These are phyloP conservation scores for Podaxis rugospora DNA, from an alignment of 768 basidiomycete species.

Conservation along the genomic window DNA sequence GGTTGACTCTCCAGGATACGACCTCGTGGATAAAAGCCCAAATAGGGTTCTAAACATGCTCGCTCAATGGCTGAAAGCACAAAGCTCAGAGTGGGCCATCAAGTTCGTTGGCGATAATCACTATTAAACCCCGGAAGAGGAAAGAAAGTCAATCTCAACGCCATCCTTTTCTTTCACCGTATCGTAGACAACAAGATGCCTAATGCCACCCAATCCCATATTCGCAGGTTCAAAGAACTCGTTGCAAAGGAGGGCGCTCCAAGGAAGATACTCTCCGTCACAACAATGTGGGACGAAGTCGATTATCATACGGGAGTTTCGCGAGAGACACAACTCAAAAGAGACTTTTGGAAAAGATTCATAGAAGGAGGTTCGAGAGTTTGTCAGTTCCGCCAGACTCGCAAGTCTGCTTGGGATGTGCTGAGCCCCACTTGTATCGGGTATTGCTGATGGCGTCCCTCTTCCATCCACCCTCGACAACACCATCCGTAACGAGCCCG, in stretches of 20 bases:
- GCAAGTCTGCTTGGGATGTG: constrained; percentile 3
- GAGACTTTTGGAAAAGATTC: constrained; percentile 6
- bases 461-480: neutral
- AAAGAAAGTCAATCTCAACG: neutral
- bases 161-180: constrained; percentile 10
- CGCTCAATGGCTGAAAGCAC: constrained; percentile 9
- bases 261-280: constrained; percentile 3
- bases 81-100: neutral
- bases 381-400: neutral
- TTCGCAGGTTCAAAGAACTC: no score
- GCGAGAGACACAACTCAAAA: constrained; percentile 2
- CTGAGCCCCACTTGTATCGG: constrained; percentile 1
- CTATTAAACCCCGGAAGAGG: neutral
- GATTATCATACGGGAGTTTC: neutral
- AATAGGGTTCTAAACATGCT: constrained; percentile 7
- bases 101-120: neutral
- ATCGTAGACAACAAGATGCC: no score
- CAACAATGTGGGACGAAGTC: constrained; percentile 11
- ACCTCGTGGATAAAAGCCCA: constrained; percentile 9
- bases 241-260: constrained; percentile 4
- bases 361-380: constrained; percentile 3
- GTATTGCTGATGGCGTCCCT: neutral
- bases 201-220: no score
- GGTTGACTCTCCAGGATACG: constrained; percentile 7
- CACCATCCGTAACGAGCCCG: neutral